Evolutionary conservation across 2,329 filamentous ascomycete genomes (phyloP).

Genomic region (Apiospora kogelbergensis): DNA sequence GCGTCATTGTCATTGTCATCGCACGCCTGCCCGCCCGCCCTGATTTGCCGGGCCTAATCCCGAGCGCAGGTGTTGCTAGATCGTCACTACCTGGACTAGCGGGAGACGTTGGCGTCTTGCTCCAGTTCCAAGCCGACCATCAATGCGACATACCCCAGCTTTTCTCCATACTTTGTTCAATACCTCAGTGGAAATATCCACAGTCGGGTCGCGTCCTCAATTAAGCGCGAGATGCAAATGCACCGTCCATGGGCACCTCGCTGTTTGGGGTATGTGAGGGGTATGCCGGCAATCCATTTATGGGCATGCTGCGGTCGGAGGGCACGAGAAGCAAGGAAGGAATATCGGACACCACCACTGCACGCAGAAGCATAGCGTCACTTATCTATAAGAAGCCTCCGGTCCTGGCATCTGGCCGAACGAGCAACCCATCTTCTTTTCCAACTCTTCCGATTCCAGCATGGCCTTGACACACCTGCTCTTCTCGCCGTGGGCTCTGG

Average conservation of each 20-base stretch:
- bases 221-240: neutral
- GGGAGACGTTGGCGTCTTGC: neutral
- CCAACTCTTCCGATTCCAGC: neutral
- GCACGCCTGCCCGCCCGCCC: too few relatives aligned
- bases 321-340: neutral
- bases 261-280: neutral
- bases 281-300: neutral
- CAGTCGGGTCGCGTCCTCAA: neutral
- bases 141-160: neutral
- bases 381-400: neutral
- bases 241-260: neutral
- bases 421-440: neutral
- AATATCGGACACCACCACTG: neutral
- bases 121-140: neutral
- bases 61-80: neutral
- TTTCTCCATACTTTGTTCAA: neutral
- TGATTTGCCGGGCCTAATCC: neutral
- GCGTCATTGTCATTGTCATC: too few relatives aligned
- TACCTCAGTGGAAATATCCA: neutral
- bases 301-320: neutral
- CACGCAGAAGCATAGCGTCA: neutral
- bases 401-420: neutral
- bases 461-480: constrained; percentile 38
- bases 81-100: neutral
- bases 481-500: constrained; percentile 48